Percentiles rank a stretch among this genome's conserved stretches.
Conservation (phyloP, 1,139 yeast species). For the Saccharomyces pastorianus region DNA sequence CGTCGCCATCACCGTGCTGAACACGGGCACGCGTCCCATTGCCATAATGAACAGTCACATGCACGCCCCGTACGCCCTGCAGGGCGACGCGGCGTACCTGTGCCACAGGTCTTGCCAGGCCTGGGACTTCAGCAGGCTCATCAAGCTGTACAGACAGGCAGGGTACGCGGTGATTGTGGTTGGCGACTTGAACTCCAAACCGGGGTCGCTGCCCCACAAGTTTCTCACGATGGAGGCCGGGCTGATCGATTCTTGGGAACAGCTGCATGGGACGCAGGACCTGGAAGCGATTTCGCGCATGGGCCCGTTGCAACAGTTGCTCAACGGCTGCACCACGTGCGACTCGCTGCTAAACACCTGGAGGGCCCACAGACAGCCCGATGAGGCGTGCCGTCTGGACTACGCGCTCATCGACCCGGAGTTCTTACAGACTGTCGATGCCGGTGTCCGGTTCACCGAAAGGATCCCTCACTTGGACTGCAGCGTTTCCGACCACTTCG, state of each 20-base stretch:
- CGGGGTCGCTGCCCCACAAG: slow-evolving; percentile 75
- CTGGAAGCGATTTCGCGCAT: slow-evolving; percentile 42
- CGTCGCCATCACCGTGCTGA: slow-evolving; percentile 64
- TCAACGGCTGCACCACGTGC: slow-evolving; percentile 76
- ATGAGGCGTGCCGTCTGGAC: slow-evolving; percentile 85
- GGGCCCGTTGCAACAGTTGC: slow-evolving; percentile 61
- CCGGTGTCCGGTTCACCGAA: slow-evolving; percentile 69
- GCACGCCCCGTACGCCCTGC: slow-evolving; percentile 88
- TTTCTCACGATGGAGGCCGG: slow-evolving; percentile 65
- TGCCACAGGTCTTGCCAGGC: slow-evolving; percentile 94
- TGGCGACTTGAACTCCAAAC: slow-evolving; percentile 86
- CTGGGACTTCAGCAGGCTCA: slow-evolving; percentile 79
- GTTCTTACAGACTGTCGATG: slow-evolving; percentile 45
- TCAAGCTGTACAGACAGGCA: slow-evolving; percentile 52
- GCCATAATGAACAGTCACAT: slow-evolving; percentile 86
- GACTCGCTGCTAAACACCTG: slow-evolving; percentile 83
- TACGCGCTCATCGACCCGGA: slow-evolving; percentile 69
- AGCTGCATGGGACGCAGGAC: slow-evolving; percentile 42
- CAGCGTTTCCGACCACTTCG: slow-evolving; percentile 91
- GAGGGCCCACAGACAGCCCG: slow-evolving; percentile 53
- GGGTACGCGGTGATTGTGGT: slow-evolving; percentile 84
- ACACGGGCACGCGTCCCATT: slow-evolving; percentile 43
- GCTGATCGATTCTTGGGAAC: slow-evolving; percentile 77
- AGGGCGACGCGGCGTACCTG: slow-evolving; percentile 82
- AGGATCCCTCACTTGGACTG: slow-evolving; percentile 46